phyloP scores from a whole-genome alignment of 495 filamentous ascomycete species.

The Aspergillus cavernicola region DNA sequence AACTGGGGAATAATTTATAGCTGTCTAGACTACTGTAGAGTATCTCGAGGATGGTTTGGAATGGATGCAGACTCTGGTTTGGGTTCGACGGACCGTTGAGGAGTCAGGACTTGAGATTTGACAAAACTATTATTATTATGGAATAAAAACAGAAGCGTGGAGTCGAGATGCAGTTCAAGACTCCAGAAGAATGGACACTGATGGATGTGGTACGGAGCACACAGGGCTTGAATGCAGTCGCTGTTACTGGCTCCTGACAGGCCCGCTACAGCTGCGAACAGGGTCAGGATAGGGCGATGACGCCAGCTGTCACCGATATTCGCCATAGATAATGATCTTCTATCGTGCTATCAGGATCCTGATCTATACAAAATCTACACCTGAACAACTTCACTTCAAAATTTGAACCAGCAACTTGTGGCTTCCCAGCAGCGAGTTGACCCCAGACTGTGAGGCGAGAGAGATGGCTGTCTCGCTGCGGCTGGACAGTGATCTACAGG shows the following conservation, averaged over 20 bases:
- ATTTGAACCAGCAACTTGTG: conserved; percentile 1
- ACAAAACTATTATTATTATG: no score
- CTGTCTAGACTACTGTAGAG: no score
- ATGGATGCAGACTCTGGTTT: neutral
- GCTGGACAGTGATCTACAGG: conserved; percentile 5
- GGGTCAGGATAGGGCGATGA: conserved; percentile 5
- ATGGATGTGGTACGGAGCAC: neutral
- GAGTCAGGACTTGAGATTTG: no score
- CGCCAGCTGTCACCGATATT: conserved; percentile 10
- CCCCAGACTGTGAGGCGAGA: neutral
- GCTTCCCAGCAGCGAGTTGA: neutral
- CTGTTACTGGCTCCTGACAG: neutral
- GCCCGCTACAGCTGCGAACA: neutral
- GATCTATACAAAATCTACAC: conserved; percentile 1
- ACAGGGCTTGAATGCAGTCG: conserved; percentile 3
- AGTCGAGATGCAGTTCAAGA: no score
- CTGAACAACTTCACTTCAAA: neutral
- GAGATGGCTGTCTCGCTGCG: neutral
- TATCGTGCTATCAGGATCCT: conserved; percentile 8
- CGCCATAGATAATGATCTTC: conserved; percentile 12
- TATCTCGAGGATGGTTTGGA: no score
- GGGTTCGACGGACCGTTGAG: neutral
- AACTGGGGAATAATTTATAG: no score
- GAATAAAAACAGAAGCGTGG: no score
- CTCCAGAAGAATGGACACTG: neutral